Evolutionary conservation across 345 rosid species (phyloP).

Genomic region (Fremontodendron californicum): DNA sequence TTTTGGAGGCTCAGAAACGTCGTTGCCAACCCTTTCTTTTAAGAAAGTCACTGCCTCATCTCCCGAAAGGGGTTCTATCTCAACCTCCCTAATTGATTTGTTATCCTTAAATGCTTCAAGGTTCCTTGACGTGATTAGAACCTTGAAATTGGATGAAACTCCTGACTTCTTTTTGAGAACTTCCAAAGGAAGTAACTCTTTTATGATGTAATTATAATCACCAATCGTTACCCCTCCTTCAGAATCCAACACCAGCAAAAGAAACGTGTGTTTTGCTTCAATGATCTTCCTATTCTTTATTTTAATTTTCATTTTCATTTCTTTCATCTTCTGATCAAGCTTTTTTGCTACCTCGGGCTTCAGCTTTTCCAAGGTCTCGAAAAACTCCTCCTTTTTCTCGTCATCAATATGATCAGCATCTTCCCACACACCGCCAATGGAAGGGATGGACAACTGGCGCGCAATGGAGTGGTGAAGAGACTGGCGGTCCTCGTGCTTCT

Average conservation of each 20-base stretch:
- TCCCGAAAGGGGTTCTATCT: background rate
- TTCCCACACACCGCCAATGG: constrained; percentile 31
- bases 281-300: accelerated
- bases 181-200: background rate
- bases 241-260: constrained; percentile 47
- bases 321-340: background rate
- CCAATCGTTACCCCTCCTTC: constrained; percentile 14
- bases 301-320: no score
- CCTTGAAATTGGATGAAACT: background rate
- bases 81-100: background rate
- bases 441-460: constrained; percentile 29
- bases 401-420: constrained; percentile 17
- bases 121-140: constrained; percentile 22
- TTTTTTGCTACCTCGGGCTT: background rate
- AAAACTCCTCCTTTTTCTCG: constrained; percentile 23
- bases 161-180: background rate
- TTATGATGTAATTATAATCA: constrained; percentile 1
- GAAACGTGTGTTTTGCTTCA: background rate
- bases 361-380: background rate
- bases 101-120: background rate
- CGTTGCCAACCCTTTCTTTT: background rate
- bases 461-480: constrained; percentile 36
- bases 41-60: constrained; percentile 12
- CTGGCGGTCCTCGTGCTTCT: background rate
- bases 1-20: background rate